phyloP scores from a whole-genome alignment of 306 rosid genomes.

The Quercus berberidifolia region DNA sequence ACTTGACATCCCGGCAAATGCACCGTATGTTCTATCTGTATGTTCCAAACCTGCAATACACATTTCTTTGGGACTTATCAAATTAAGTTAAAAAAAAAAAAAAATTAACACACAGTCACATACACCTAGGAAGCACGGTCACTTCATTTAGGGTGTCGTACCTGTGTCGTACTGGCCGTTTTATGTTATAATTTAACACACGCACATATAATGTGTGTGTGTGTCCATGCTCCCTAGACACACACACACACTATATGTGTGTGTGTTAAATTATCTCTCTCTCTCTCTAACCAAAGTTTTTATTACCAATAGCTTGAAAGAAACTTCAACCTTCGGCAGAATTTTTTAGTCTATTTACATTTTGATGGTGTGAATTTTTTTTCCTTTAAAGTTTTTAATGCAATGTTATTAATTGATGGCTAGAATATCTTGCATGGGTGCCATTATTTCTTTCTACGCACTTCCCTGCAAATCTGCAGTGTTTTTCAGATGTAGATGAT shows the following conservation, averaged over 20 bases:
- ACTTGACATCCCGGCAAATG: conserved; percentile 58
- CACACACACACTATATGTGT: too few species aligned
- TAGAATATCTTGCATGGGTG: too few species aligned
- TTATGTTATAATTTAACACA: too few species aligned
- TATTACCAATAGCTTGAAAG: neutral
- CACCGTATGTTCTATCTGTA: conserved; percentile 71
- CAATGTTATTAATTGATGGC: neutral
- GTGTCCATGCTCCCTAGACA: too few species aligned
- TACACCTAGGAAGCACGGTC: too few species aligned
- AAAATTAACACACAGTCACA: neutral
- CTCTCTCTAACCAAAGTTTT: neutral
- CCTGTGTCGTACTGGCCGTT: rapidly evolving
- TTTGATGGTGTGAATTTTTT: neutral
- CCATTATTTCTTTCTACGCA: too few species aligned
- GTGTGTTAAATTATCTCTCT: too few species aligned
- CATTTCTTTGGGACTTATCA: neutral
- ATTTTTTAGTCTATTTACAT: neutral
- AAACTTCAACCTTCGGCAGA: neutral
- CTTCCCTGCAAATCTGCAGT: too few species aligned
- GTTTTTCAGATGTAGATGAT: neutral
- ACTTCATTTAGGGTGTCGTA: too few species aligned
- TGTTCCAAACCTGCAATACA: neutral
- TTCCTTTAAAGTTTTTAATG: neutral
- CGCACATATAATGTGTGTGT: too few species aligned
- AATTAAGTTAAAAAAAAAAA: neutral